Conservation (phyloP, 495 filamentous ascomycete species). For the Amorphotheca resinae region DNA sequence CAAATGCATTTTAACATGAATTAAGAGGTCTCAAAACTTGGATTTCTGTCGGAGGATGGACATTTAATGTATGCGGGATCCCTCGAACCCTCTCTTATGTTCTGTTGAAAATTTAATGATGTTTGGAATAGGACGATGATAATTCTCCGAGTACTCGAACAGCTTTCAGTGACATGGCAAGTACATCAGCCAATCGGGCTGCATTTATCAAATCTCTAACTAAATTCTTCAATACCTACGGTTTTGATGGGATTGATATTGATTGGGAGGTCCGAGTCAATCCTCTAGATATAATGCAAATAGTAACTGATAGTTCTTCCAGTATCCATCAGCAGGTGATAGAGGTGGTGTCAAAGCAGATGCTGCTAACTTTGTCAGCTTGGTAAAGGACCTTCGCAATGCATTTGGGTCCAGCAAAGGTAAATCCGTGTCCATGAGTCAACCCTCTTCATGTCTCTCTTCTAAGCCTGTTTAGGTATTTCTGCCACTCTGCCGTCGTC, state of each 20-base stretch:
- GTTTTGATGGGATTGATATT: slow-evolving; percentile 43
- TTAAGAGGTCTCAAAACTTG: slow-evolving; percentile 23
- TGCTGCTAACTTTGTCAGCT: slow-evolving; percentile 28
- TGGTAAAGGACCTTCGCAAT: slow-evolving; percentile 22
- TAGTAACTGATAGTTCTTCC: slow-evolving; percentile 9
- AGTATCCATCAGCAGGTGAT: slow-evolving; percentile 37
- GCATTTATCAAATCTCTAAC: slow-evolving; percentile 31
- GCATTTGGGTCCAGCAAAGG: no score
- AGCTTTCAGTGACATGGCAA: slow-evolving; percentile 25
- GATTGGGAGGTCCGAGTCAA: no score
- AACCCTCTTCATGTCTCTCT: no score
- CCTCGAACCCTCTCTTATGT: background rate
- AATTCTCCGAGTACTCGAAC: slow-evolving; percentile 8
- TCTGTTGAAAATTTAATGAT: no score
- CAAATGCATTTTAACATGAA: background rate
- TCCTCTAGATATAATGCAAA: no score
- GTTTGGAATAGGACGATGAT: background rate
- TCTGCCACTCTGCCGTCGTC: slow-evolving; percentile 2
- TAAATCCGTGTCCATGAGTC: no score
- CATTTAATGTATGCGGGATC: slow-evolving; percentile 21
- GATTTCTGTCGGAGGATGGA: slow-evolving; percentile 34
- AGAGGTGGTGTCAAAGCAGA: slow-evolving; percentile 32
- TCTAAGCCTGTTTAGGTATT: no score
- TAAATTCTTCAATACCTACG: slow-evolving; percentile 31
- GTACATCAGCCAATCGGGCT: slow-evolving; percentile 19